Base-by-base conservation (phyloP, 768 basidiomycete genomes). In the Rhodotorula paludigena region DNA sequence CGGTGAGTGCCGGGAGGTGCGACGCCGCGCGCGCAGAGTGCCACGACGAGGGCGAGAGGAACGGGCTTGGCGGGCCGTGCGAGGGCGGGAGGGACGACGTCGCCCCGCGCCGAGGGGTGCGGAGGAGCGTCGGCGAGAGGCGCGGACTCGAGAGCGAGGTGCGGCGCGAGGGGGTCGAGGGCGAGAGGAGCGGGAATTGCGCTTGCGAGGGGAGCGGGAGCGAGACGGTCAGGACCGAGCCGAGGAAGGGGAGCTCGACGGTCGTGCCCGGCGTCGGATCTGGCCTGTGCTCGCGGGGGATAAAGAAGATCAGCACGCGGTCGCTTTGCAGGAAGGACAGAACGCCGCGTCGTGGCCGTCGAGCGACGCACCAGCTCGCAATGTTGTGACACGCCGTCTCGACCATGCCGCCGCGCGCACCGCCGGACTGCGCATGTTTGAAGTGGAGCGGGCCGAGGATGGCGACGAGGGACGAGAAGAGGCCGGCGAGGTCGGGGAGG, bases 211-310 rank as follows among this genome's bases (percentile, higher is more conserved):
- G 62, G 9, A 72, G 35, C 2, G 71, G 71, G 11, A 68, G 10
- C 1, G 51, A 9, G 52, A 72, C 57, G 36, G 56, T 68, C 6
- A 63, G 47, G 45, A 68, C 66, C 9, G 85, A 83, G 25, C 90
- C 90, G 41, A 96, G 80, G 76, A 96, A 89, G 1, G 90, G 90
- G 18, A 97, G 82, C 76, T 93, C 89, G 33, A 89, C 66, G 8
- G 83, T 84, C 47, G 81, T 73, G 18, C 89, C 90, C 44, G 85
- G 83, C 23, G 78, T 79, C 39, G 89, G 89, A 77, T 86, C 85
- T 54, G 86, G 85, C 91, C 92, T 96, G 67, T 82, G 85, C 10
- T 89, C 25, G 84, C 33, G 20, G 41, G 92, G 87, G 66, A 89
- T 18, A 8, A 45, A 15, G 14, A 2, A 15, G 35, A 16, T 33